phyloP scores from a whole-genome alignment of 768 basidiomycete species.

The Pleurotus djamor region DNA sequence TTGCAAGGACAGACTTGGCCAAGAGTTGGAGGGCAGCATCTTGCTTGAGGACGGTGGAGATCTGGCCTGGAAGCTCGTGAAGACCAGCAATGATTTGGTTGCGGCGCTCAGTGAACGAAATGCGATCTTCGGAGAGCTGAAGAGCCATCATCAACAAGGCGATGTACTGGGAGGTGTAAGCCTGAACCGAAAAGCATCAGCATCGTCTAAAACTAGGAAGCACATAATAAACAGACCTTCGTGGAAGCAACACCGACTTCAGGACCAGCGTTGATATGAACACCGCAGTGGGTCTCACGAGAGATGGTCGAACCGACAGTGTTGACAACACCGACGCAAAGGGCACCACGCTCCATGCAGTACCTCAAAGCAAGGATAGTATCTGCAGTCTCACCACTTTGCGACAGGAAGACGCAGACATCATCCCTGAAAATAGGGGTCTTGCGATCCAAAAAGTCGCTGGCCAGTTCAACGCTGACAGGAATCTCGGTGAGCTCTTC shows the following conservation, averaged over 20 bases:
- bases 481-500: conserved; percentile 99
- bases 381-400: conserved; percentile 98
- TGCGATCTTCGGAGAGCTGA: conserved; percentile 95
- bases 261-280: conserved; percentile 98
- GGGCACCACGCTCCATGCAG: conserved; percentile 94
- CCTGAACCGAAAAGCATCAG: conserved; percentile 39
- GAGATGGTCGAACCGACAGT: conserved; percentile 98
- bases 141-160: conserved; percentile 98
- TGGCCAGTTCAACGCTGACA: conserved; percentile 94
- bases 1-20: conserved; percentile 74
- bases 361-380: conserved; percentile 96
- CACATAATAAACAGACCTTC: conserved; percentile 52
- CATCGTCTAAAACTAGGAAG: neutral
- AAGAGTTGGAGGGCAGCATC: conserved; percentile 80
- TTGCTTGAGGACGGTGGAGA: conserved; percentile 80
- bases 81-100: conserved; percentile 93
- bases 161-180: conserved; percentile 99
- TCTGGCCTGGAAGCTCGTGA: conserved; percentile 86
- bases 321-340: conserved; percentile 97
- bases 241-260: conserved; percentile 99
- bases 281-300: conserved; percentile 98
- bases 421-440: conserved; percentile 99
- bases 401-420: conserved; percentile 92
- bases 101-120: conserved; percentile 87
- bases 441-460: conserved; percentile 98